Conservation (phyloP, 768 basidiomycete species). For the Gloeophyllum trabeum region DNA sequence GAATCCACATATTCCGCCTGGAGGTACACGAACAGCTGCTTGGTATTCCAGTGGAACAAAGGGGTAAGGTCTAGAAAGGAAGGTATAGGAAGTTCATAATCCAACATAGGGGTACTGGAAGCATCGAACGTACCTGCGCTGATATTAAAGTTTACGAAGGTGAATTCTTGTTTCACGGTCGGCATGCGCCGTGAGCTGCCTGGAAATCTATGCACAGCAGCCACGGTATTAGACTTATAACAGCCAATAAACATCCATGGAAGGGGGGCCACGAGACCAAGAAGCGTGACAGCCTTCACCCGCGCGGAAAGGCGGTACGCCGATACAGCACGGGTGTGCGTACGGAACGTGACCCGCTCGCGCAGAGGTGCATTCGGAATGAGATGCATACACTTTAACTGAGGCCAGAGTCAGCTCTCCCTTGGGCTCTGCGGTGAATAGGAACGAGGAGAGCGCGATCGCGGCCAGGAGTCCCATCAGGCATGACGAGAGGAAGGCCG, state of each 20-base stretch:
- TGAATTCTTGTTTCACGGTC: slow-evolving; percentile 59
- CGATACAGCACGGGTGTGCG: slow-evolving; percentile 3
- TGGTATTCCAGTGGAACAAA: slow-evolving; percentile 94
- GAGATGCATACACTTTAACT: slow-evolving; percentile 64
- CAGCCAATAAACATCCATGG: background rate
- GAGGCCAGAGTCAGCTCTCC: slow-evolving; percentile 48
- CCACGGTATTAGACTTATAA: slow-evolving; percentile 1
- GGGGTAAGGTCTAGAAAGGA: slow-evolving; percentile 55
- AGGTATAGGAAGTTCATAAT: slow-evolving; percentile 4
- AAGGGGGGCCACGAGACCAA: background rate
- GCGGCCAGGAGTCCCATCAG: slow-evolving; percentile 59
- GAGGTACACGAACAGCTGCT: slow-evolving; percentile 83
- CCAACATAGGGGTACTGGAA: background rate
- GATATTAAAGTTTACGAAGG: slow-evolving; percentile 74
- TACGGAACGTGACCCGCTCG: background rate
- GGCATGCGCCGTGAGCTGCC: slow-evolving; percentile 32
- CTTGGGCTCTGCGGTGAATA: slow-evolving; percentile 46
- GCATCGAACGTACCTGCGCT: slow-evolving; percentile 48
- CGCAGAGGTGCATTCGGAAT: no score
- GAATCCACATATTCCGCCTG: slow-evolving; percentile 72
- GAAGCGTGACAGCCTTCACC: background rate
- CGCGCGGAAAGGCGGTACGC: background rate
- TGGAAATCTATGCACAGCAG: slow-evolving; percentile 7
- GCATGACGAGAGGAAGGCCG: slow-evolving; percentile 64
- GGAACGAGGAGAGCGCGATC: slow-evolving; percentile 64